Evolutionary conservation across 1,284 basidiomycete genomes (phyloP).

Genomic region (Fomes fomentarius): DNA sequence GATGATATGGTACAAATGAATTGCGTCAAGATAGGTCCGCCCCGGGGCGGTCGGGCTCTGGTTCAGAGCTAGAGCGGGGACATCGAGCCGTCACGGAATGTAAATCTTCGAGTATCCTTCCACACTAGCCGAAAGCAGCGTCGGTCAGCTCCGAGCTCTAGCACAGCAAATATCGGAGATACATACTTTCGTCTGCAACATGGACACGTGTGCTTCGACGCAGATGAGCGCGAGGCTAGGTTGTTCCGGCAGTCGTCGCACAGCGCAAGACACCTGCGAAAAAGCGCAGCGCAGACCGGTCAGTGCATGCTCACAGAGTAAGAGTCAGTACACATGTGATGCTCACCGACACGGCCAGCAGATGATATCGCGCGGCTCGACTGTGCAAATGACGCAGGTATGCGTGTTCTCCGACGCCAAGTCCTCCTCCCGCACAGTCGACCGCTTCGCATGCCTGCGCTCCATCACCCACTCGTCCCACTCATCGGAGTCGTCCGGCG

Average conservation of each 20-base stretch:
- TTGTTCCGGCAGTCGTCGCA: constrained; percentile 76
- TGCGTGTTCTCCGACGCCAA: constrained; percentile 39
- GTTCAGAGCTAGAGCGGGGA: too few species aligned
- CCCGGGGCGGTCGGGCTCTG: too few species aligned
- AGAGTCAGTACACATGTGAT: not conserved
- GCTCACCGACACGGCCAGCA: constrained; percentile 80
- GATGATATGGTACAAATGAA: not conserved
- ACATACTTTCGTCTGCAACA: constrained; percentile 72
- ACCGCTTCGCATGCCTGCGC: constrained; percentile 23
- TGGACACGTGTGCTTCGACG: constrained; percentile 72
- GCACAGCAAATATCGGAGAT: not conserved
- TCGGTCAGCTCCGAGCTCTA: constrained; percentile 4
- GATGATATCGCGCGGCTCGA: constrained; percentile 68
- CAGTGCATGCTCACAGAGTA: not conserved
- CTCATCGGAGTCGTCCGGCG: constrained; percentile 22
- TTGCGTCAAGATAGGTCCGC: too few species aligned
- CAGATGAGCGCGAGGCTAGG: constrained; percentile 61
- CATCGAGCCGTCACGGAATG: constrained; percentile 28
- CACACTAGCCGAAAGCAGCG: constrained; percentile 45
- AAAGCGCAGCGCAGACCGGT: too few species aligned
- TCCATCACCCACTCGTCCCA: constrained; percentile 33
- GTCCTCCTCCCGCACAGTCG: constrained; percentile 26
- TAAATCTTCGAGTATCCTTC: constrained; percentile 76
- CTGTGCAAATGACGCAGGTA: constrained; percentile 74
- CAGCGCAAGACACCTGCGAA: constrained; percentile 64